These are phyloP conservation scores for Epipyxis sp. DNA, from an alignment of 108 stramenopile genomes.

Conservation along the genomic window DNA sequence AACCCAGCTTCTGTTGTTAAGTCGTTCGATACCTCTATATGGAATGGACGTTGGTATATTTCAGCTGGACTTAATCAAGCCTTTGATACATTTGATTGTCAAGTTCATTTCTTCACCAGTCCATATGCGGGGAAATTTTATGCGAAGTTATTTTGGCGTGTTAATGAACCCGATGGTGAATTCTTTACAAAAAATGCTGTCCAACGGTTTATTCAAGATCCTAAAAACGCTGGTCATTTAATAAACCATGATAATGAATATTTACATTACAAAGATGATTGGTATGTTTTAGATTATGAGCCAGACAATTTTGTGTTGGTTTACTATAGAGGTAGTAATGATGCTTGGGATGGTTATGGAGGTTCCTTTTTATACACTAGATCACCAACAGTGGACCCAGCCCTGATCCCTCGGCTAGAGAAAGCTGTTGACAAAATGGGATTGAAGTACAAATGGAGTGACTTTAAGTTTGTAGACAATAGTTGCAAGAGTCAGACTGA, in stretches of 20 bases:
- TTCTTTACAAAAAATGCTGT: conserved; percentile 86
- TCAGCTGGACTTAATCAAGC: conserved; percentile 82
- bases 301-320: conserved; percentile 82
- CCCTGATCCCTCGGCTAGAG: conserved; percentile 32
- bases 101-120: conserved; percentile 92
- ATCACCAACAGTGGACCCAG: conserved; percentile 44
- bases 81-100: conserved; percentile 92
- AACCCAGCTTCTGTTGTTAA: conserved; percentile 58
- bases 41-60: conserved; percentile 87
- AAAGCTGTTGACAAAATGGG: conserved; percentile 41
- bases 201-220: conserved; percentile 83
- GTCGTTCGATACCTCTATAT: conserved; percentile 76
- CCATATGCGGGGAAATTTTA: conserved; percentile 74
- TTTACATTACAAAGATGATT: conserved; percentile 92
- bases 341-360: conserved; percentile 94
- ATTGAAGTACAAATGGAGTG: conserved; percentile 33
- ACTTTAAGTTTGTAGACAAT: conserved; percentile 44
- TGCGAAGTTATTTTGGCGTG: conserved; percentile 85
- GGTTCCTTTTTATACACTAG: conserved; percentile 91
- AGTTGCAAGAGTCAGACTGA: conserved; percentile 42
- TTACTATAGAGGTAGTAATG: conserved; percentile 87
- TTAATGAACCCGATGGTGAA: conserved; percentile 90
- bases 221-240: conserved; percentile 66
- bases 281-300: conserved; percentile 90
- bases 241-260: conserved; percentile 96